Percentiles rank a stretch among this genome's conserved stretches.
These are phyloP conservation scores for Beta corolliflora DNA, from an alignment of 179 eudicot species.

Conservation along the genomic window DNA sequence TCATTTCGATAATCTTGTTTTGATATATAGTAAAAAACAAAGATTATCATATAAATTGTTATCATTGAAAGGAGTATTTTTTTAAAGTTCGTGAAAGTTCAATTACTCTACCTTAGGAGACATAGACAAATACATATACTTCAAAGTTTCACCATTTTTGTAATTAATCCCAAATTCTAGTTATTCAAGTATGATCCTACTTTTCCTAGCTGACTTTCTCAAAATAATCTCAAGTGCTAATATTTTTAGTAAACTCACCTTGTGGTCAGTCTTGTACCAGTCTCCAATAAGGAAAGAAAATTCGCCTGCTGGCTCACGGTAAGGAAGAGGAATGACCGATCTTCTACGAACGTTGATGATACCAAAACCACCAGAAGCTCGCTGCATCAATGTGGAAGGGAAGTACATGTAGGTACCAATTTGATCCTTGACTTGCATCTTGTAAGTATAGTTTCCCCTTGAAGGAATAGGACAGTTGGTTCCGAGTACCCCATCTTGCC, in stretches of 20 bases:
- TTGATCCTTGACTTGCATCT: slow-evolving; percentile 82
- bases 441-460: slow-evolving; percentile 59
- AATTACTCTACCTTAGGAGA: too few species aligned
- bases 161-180: too few species aligned
- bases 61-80: too few species aligned
- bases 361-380: slow-evolving; percentile 75
- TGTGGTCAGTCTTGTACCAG: slow-evolving; percentile 73
- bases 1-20: too few species aligned
- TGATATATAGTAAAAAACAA: too few species aligned
- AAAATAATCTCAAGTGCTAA: too few species aligned
- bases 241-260: slow-evolving; percentile 37
- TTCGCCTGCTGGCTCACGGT: slow-evolving; percentile 50
- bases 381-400: slow-evolving; percentile 64
- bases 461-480: slow-evolving; percentile 87
- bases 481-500: slow-evolving; percentile 88
- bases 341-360: slow-evolving; percentile 49
- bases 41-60: too few species aligned
- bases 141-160: too few species aligned
- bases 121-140: too few species aligned
- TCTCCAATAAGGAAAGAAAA: slow-evolving; percentile 61
- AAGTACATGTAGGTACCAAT: slow-evolving; percentile 67
- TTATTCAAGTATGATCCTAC: too few species aligned
- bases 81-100: too few species aligned
- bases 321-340: slow-evolving; percentile 56
- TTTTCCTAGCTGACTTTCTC: too few species aligned